Evolutionary conservation across 768 basidiomycete species (phyloP).

Genomic region (Suillus plorans): DNA sequence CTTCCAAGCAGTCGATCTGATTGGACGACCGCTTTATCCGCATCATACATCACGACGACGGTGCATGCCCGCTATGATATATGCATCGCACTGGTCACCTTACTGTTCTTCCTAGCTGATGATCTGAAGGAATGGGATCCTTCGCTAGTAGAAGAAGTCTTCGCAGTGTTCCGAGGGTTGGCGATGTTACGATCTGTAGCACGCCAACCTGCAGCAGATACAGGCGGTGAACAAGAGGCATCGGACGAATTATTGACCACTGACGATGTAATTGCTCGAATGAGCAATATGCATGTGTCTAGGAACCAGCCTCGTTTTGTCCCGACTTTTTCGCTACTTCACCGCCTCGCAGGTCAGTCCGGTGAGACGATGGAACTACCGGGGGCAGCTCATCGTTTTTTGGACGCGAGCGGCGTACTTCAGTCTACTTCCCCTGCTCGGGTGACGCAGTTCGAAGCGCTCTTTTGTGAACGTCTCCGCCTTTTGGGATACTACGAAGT

Average conservation of each 20-base stretch:
- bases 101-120: conserved; percentile 72
- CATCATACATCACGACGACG: conserved; percentile 61
- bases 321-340: conserved; percentile 62
- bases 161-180: conserved; percentile 78
- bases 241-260: conserved; percentile 40
- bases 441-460: conserved; percentile 65
- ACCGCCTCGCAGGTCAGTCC: conserved; percentile 57
- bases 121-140: conserved; percentile 65
- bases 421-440: conserved; percentile 67
- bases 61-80: conserved; percentile 77
- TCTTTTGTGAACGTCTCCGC: conserved; percentile 71
- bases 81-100: conserved; percentile 58
- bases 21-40: conserved; percentile 61
- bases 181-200: conserved; percentile 66
- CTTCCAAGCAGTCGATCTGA: conserved; percentile 54
- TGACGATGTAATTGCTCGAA: conserved; percentile 61
- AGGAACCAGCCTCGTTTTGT: conserved; percentile 42
- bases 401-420: conserved; percentile 65
- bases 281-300: conserved; percentile 76
- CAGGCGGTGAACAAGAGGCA: conserved; percentile 28
- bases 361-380: conserved; percentile 51
- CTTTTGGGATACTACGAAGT: conserved; percentile 59
- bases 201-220: conserved; percentile 54
- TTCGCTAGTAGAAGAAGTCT: conserved; percentile 65
- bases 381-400: conserved; percentile 65